Base-by-base conservation (phyloP, 768 basidiomycete genomes). In the Mycena rebaudengoi region DNA sequence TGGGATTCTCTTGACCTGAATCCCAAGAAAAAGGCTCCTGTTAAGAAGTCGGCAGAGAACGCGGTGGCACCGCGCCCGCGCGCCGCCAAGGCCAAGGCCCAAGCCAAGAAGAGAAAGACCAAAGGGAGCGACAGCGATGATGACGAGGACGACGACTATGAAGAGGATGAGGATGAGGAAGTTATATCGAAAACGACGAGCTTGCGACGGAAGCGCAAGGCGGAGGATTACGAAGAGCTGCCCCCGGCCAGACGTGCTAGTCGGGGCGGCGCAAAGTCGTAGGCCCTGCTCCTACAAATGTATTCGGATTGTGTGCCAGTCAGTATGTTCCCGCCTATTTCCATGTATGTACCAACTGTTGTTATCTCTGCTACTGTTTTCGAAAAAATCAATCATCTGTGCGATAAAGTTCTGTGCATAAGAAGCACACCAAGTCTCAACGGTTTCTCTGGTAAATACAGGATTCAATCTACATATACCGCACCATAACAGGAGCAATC, bases 1-100 rank as follows among this genome's bases (percentile, higher is more conserved):
- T 97, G 94, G 92, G 88, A 91, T 20, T 80, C 80, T 1, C 65
- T 83, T 54, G 73, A 83, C 54, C 68, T 85, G 4, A 79, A 76
- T 55, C 75, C 73, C 73, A 79, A 78, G 62, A 62, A 59, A 43
- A 70, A 65, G 37, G 26, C 63, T 16, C 7, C 64, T 3, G 55
- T 44, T 4, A 76, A 75, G 62, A 66, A 68, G 21, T 53, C 73
- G 61, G 60, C 64, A 29, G 76, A 71, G 48, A 60, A 44, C 21
- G 30, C 49, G 48, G 23, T 13, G 23, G 41, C 55, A 21, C 39
- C 61, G 60, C 29, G 39, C 30, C 26, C 48, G 37, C 57, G 62
- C 37, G 55, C 49, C 2, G 66, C 62, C n/a, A 55, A 64, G 37
- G 52, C 39, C 28, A 72, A 66, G 63, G 54, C 59, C 25, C 71